These are phyloP conservation scores for Earliella scabrosa DNA, from an alignment of 1,284 basidiomycete genomes.

Conservation along the genomic window DNA sequence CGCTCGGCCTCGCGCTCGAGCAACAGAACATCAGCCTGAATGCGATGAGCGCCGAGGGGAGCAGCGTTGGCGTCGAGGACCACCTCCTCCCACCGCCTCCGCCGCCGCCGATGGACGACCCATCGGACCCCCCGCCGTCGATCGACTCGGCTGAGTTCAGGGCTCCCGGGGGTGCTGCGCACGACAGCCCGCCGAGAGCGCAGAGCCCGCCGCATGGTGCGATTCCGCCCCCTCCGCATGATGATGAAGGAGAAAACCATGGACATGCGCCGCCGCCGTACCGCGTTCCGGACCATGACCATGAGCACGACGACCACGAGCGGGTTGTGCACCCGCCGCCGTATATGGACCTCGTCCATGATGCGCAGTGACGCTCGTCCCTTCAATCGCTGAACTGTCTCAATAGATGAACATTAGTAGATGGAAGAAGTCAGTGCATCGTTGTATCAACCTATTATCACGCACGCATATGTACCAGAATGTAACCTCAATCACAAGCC, in stretches of 20 bases:
- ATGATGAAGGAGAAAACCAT: slow-evolving; percentile 30
- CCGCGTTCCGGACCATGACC: slow-evolving; percentile 49
- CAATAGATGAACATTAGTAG: background rate
- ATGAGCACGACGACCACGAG: slow-evolving; percentile 35
- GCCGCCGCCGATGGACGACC: slow-evolving; percentile 84
- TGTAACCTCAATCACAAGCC: background rate
- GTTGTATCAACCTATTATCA: background rate
- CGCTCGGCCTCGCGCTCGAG: slow-evolving; percentile 60
- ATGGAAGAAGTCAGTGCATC: background rate
- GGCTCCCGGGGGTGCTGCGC: slow-evolving; percentile 52
- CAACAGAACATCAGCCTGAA: slow-evolving; percentile 42
- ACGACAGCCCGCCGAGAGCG: slow-evolving; percentile 43
- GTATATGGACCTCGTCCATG: slow-evolving; percentile 45
- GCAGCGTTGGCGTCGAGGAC: slow-evolving; percentile 23
- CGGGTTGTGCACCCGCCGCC: slow-evolving; percentile 44
- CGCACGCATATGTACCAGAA: background rate
- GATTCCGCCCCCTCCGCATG: slow-evolving; percentile 1
- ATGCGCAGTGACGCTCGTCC: background rate
- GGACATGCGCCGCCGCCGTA: slow-evolving; percentile 54
- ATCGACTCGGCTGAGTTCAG: slow-evolving; percentile 77
- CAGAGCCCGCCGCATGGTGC: slow-evolving; percentile 35
- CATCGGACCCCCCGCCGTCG: slow-evolving; percentile 80
- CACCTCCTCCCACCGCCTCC: slow-evolving; percentile 48
- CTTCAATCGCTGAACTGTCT: background rate
- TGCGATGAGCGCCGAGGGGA: background rate